Conservation (phyloP, 331 rosid genomes). For the Dryas integrifolia region DNA sequence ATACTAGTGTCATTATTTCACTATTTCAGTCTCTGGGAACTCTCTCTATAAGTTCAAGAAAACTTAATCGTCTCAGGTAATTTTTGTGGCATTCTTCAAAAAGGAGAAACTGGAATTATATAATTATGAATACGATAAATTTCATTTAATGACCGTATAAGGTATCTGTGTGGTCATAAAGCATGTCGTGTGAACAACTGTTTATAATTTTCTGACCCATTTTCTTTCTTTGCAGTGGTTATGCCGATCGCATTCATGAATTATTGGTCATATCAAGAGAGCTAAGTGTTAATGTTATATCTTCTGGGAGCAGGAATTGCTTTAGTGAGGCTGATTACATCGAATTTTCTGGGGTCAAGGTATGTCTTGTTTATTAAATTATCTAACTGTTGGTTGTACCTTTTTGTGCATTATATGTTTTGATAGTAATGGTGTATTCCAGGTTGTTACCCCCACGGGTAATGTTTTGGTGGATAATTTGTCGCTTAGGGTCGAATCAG, state of each 20-base stretch:
- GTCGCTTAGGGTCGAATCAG: conserved; percentile 78
- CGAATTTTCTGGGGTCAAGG: conserved; percentile 89
- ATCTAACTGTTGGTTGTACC: conserved; percentile 18
- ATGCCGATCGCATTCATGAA: conserved; percentile 93
- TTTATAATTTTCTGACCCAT: conserved; percentile 23
- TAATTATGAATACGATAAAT: neutral
- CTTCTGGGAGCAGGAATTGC: conserved; percentile 63
- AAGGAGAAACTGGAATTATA: neutral
- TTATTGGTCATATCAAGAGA: conserved; percentile 76
- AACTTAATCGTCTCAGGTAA: conserved; percentile 94
- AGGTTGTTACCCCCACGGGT: conserved; percentile 96
- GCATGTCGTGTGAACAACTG: conserved; percentile 8
- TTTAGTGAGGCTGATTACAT: conserved; percentile 87
- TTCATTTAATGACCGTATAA: neutral
- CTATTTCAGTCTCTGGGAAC: conserved; percentile 94
- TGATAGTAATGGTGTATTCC: conserved; percentile 34
- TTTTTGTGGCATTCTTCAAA: neutral
- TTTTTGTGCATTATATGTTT: conserved; percentile 26
- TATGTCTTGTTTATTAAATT: conserved; percentile 27
- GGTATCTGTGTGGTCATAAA: conserved; percentile 6
- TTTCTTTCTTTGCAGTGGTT: conserved; percentile 63
- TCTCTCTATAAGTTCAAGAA: conserved; percentile 89
- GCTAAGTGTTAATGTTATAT: conserved; percentile 53
- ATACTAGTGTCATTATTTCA: conserved; percentile 92
- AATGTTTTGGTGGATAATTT: conserved; percentile 91